Percentiles rank a stretch among this genome's conserved stretches.
phyloP scores from a whole-genome alignment of 176 grass and related monocot species.

The Oryza meridionalis region DNA sequence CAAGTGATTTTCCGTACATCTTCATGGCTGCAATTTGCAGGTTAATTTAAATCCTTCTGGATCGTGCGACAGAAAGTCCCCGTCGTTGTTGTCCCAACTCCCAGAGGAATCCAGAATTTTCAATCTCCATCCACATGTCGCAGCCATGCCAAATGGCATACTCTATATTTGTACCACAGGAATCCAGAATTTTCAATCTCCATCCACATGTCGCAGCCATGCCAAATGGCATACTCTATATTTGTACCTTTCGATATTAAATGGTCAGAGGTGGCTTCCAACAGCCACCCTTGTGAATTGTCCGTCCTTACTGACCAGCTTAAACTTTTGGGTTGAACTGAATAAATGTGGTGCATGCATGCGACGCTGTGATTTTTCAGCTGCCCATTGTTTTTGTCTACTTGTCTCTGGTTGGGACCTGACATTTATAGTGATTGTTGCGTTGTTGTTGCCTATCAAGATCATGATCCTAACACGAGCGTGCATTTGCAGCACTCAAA shows the following conservation, averaged over 20 bases:
- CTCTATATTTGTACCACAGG: not conserved
- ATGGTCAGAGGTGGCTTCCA: not conserved
- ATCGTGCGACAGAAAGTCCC: not conserved
- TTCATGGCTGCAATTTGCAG: not conserved
- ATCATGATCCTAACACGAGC: not conserved
- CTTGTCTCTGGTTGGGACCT: not conserved
- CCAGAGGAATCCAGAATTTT: not conserved
- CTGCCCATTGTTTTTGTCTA: not conserved
- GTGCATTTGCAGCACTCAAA: not conserved
- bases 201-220: not conserved
- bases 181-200: constrained; percentile 6
- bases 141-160: not conserved
- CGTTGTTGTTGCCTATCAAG: constrained; percentile 1
- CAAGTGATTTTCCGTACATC: not conserved
- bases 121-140: not conserved
- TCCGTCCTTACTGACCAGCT: not conserved
- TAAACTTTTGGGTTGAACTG: not conserved
- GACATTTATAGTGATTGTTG: not conserved
- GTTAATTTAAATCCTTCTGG: not conserved
- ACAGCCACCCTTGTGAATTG: not conserved
- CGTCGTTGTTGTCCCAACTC: not conserved
- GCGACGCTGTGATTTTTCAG: not conserved
- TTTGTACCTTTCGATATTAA: constrained; percentile 3
- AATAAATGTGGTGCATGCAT: no score
- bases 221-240: not conserved